Evolutionary conservation across 305 asterid species (phyloP).

Genomic region (Ruellia speciosa): DNA sequence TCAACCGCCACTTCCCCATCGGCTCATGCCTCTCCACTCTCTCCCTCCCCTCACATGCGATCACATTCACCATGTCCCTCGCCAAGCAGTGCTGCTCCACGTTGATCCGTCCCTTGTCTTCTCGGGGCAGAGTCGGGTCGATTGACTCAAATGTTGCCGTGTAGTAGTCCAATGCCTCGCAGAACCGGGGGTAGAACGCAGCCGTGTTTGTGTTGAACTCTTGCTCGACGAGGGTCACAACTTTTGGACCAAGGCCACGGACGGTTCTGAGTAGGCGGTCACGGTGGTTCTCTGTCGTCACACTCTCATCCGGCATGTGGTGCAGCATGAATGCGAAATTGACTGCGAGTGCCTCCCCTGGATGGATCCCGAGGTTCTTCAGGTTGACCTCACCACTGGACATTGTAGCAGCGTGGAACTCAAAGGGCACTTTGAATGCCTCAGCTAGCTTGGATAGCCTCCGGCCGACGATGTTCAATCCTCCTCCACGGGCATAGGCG

Average conservation of each 20-base stretch:
- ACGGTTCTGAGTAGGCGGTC: conserved; percentile 64
- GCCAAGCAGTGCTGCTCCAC: conserved; percentile 90
- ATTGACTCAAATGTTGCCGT: conserved; percentile 77
- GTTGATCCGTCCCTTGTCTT: conserved; percentile 55
- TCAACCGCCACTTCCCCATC: conserved; percentile 69
- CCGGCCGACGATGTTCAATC: conserved; percentile 53
- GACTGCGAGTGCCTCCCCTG: conserved; percentile 69
- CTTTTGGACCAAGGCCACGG: conserved; percentile 53
- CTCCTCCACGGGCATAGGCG: conserved; percentile 77
- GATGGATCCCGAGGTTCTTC: conserved; percentile 35
- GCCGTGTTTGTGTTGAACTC: conserved; percentile 79
- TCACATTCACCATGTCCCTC: conserved; percentile 61
- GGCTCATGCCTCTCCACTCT: conserved; percentile 83
- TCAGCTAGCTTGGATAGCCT: conserved; percentile 64
- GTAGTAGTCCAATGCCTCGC: conserved; percentile 69
- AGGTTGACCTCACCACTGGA: conserved; percentile 32
- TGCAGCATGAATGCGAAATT: conserved; percentile 74
- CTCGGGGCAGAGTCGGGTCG: conserved; percentile 59
- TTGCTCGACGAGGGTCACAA: conserved; percentile 84
- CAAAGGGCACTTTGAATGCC: conserved; percentile 61
- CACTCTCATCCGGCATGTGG: conserved; percentile 76
- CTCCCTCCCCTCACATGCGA: conserved; percentile 78
- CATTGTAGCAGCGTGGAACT: conserved; percentile 45
- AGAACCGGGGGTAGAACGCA: conserved; percentile 71
- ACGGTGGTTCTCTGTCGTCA: conserved; percentile 64